Evolutionary conservation across 192 early-diverging fungal species (phyloP), one percentile per base, ranked within the genome.

Genomic region (Coemansia sp.): DNA sequence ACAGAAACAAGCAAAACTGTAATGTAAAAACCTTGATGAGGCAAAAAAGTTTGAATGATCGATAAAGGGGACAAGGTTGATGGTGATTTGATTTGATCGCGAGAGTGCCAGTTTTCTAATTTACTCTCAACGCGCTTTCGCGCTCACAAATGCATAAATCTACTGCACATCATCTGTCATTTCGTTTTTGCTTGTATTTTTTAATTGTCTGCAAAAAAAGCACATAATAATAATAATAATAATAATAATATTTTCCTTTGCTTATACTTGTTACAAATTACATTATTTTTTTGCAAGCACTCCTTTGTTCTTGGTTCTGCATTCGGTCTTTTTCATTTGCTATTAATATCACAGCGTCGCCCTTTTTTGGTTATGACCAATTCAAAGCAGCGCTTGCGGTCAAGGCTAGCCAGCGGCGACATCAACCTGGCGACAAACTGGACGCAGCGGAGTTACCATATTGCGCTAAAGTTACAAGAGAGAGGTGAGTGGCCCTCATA

Each of bases 401-500:
- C 22, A 45, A 48, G 31, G 33, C 50, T 63, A 28, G 17, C 49
- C 49, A 50, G 7, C n/a, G 61, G 61, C 48, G 18, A 25, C 2
- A 61, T 61, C 18, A 55, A 62, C 45, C 42, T 69, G 20, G 63
- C 54, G 0, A 38, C 36, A 16, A 61, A 66, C 63, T 74, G 75
- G 76, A 25, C 52, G 16, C 42, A 49, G 45, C 72, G 75, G 45
- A 83, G 80, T 60, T 80, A 77, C 52, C 68, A 59, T 49, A 69
- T 84, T 49, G 83, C 83, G 22, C 77, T 56, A 36, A 68, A 62
- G 49, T 63, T 84, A 22, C 51, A 80, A 14, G 66, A 65, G 40
- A 64, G 73, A 34, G 64, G 67, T 34, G 66, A 71, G 20, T 84
- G 73, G 73, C 32, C 61, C 11, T 68, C 75, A 10, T 71, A 77